A percentile compares a stretch with the other conserved stretches of the same genome.
Conservation (phyloP, 1,139 yeast species). For the Magnusiomyces ingens region DNA sequence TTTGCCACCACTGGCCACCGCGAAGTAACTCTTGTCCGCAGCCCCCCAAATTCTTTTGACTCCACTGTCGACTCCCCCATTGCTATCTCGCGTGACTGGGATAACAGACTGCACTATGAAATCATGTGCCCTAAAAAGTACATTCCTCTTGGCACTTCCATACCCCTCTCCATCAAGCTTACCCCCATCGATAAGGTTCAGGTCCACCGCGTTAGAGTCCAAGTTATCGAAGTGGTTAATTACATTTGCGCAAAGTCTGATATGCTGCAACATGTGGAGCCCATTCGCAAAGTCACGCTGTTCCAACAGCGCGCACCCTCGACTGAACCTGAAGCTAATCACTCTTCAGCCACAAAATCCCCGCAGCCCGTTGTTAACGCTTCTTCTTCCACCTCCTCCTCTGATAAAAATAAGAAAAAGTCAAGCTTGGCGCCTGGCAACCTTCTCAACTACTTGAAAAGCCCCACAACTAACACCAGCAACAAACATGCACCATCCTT, state of each 20-base stretch:
- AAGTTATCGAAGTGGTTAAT: conserved; percentile 64
- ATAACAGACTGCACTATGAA: conserved; percentile 69
- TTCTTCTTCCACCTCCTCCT: not conserved
- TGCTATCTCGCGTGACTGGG: conserved; percentile 79
- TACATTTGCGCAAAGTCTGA: conserved; percentile 42
- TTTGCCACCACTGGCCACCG: conserved; percentile 29
- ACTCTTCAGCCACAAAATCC: not conserved
- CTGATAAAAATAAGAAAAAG: conserved; percentile 3
- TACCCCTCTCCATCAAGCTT: conserved; percentile 57
- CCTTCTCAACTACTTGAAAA: conserved; percentile 8
- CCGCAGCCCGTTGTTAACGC: not conserved
- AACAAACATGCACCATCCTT: not conserved
- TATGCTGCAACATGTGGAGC: conserved; percentile 26
- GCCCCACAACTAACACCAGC: not conserved
- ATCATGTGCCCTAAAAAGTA: conserved; percentile 71
- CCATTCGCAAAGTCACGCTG: conserved; percentile 26
- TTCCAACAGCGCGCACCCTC: conserved; percentile 23
- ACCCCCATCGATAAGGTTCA: conserved; percentile 63
- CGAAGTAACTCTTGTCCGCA: conserved; percentile 48
- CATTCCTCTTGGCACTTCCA: conserved; percentile 61
- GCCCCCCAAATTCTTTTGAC: conserved; percentile 70
- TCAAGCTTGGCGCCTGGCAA: conserved; percentile 10
- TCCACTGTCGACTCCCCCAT: conserved; percentile 73
- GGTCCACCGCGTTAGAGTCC: conserved; percentile 65
- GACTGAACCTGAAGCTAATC: not conserved